phyloP scores from a whole-genome alignment of 495 filamentous ascomycete species.

The Daldinia decipiens region DNA sequence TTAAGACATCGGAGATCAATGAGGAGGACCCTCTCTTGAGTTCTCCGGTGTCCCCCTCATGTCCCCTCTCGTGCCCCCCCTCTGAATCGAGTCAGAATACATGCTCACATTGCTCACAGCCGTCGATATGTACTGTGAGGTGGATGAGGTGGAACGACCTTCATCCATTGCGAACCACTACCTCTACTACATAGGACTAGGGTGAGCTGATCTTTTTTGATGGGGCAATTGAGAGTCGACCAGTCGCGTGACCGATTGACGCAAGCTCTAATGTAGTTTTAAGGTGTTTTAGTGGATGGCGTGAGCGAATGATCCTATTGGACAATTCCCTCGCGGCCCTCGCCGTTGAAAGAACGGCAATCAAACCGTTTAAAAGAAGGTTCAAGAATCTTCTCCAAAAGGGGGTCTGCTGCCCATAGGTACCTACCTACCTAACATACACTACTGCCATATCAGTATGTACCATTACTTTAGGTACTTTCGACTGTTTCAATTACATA shows the following conservation, averaged over 20 bases:
- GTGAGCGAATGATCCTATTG: constrained; percentile 37
- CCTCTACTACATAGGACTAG: background rate
- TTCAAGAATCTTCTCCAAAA: constrained; percentile 33
- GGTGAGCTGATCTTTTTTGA: constrained; percentile 43
- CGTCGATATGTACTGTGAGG: too few relatives aligned
- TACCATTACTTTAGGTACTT: background rate
- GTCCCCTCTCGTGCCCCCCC: constrained; percentile 11
- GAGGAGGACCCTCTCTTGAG: background rate
- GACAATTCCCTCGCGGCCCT: constrained; percentile 34
- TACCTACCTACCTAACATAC: too few relatives aligned
- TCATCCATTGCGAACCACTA: constrained; percentile 23
- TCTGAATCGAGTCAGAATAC: constrained; percentile 39
- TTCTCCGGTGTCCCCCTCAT: background rate
- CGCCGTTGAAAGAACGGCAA: constrained; percentile 25
- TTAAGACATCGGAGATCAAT: constrained; percentile 32
- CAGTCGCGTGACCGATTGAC: constrained; percentile 44
- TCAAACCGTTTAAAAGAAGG: constrained; percentile 31
- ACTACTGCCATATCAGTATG: too few relatives aligned
- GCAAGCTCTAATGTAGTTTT: constrained; percentile 29
- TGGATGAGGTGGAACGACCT: constrained; percentile 28
- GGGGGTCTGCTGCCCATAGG: constrained; percentile 14
- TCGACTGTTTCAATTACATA: constrained; percentile 20
- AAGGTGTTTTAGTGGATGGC: constrained; percentile 13
- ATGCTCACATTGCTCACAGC: constrained; percentile 22
- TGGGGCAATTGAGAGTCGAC: constrained; percentile 38